Evolutionary conservation across 2,329 filamentous ascomycete genomes (phyloP), one percentile per base, ranked within the genome.

Genomic region (Fusarium sp.): DNA sequence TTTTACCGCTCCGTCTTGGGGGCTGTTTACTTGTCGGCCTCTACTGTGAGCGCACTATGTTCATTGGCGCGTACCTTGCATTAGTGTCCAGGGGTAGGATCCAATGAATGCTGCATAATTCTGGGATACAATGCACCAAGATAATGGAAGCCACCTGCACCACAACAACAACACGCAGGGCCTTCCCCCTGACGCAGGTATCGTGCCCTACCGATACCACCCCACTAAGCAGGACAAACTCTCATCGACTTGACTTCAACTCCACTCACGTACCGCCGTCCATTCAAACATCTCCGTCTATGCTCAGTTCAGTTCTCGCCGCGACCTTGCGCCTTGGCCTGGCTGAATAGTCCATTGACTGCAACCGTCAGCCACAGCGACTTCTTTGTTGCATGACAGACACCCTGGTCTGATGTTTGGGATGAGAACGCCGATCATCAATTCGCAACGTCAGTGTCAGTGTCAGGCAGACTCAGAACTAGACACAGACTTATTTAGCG

Each of bases 11-110:
- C 49, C 46, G 51, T 49, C 63, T 73, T 74, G 63, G 72, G 72
- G 72, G 72, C 68, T 55, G 52, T 57, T 59, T 58, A 36, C 43
- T 31, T 66, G 60, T 59, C 9, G 66, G 66, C 59, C 51, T 51
- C 61, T 64, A 60, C 28, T 53, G 44, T 39, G 26, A 26, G 7
- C 51, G 45, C 63, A 63, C 54, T 48, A 43, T 60, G 20, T 55
- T 53, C 11, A 51, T 58, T 73, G 67, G 71, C 63, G 65, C 57
- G 73, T 75, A 67, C 72, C 73, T 75, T 75, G 72, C 72, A 74
- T 72, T 75, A 75, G 73, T 49, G 7, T 46, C 34, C 46, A 43
- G 36, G 39, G 7, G 53, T 44, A 51, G 26, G 48, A 44, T 46
- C 53, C 62, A 60, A 65, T 65, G 17, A 17, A 60, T 42, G 28